A percentile compares a stretch with the other conserved stretches of the same genome.
phyloP scores from a whole-genome alignment of 2,329 filamentous ascomycete genomes.

The Fusarium globosum region DNA sequence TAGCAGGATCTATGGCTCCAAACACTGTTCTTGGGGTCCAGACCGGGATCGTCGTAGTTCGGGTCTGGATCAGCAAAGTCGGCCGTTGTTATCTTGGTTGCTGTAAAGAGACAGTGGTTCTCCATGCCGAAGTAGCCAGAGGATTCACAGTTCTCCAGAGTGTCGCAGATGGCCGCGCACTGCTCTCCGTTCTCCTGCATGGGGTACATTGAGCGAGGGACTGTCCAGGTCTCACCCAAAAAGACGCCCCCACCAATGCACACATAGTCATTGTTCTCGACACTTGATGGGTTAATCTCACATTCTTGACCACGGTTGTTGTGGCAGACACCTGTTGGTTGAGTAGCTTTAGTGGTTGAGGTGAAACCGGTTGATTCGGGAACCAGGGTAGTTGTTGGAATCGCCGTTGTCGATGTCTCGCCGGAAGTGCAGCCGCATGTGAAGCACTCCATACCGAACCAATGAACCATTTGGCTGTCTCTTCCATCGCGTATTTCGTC shows the following conservation, averaged over 20 bases:
- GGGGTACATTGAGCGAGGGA: constrained; percentile 2
- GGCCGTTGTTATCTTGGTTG: neutral
- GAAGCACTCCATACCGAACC: constrained; percentile 1
- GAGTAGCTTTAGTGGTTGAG: neutral
- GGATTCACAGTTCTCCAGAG: neutral
- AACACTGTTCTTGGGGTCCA: neutral
- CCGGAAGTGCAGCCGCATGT: neutral
- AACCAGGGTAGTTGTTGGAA: neutral
- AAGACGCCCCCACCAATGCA: neutral
- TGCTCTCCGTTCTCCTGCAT: constrained; percentile 5
- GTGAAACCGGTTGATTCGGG: neutral
- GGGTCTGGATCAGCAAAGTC: neutral
- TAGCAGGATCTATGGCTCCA: constrained; percentile 22
- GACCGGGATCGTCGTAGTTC: neutral
- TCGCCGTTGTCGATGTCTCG: neutral
- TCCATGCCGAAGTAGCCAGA: neutral
- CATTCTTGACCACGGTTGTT: constrained; percentile 14
- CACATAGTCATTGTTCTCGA: neutral
- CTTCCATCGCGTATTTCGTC: neutral
- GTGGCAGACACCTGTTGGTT: neutral
- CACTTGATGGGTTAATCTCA: neutral
- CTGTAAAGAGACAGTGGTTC: constrained; percentile 19
- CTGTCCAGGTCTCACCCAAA: neutral
- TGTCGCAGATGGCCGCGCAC: constrained; percentile 20
- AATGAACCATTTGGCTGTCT: neutral